phyloP scores from a whole-genome alignment of 1,139 yeast genomes.

The Lodderomyces metapsilosis region DNA sequence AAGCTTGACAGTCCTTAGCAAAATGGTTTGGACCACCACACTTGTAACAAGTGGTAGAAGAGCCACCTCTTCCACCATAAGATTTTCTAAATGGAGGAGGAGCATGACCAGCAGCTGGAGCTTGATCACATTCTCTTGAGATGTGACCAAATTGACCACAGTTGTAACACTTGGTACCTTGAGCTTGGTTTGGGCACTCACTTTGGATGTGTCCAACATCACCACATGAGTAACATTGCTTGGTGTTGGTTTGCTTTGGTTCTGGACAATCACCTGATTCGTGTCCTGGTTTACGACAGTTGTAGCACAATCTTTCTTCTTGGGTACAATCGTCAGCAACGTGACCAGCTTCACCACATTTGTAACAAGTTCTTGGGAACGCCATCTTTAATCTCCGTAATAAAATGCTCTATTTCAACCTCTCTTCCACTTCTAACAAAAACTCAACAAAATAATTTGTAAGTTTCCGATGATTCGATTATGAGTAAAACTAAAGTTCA shows the following conservation, averaged over 20 bases:
- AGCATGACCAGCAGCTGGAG: constrained; percentile 19
- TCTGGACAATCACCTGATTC: constrained; percentile 85
- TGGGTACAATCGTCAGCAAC: constrained; percentile 85
- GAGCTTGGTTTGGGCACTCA: constrained; percentile 58
- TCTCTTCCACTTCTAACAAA: constrained; percentile 1
- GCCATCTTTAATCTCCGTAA: constrained; percentile 34
- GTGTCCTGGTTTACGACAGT: constrained; percentile 90
- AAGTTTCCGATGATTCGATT: no score
- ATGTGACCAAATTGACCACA: constrained; percentile 82
- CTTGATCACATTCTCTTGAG: constrained; percentile 61
- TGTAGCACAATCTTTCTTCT: constrained; percentile 84
- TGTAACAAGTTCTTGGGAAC: constrained; percentile 77
- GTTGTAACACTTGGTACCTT: constrained; percentile 51
- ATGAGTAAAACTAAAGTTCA: no score
- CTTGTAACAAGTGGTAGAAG: constrained; percentile 71
- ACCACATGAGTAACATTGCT: constrained; percentile 89
- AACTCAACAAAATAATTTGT: background rate
- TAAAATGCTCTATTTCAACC: constrained; percentile 2
- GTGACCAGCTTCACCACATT: constrained; percentile 92
- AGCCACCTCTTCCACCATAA: constrained; percentile 13
- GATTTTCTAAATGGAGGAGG: constrained; percentile 18
- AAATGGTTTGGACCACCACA: constrained; percentile 94
- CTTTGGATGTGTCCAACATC: constrained; percentile 69
- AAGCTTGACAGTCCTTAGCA: constrained; percentile 87
- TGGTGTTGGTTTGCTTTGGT: constrained; percentile 78